Conservation (phyloP, 2,329 filamentous ascomycete species). For the Diaporthe longicolla region DNA sequence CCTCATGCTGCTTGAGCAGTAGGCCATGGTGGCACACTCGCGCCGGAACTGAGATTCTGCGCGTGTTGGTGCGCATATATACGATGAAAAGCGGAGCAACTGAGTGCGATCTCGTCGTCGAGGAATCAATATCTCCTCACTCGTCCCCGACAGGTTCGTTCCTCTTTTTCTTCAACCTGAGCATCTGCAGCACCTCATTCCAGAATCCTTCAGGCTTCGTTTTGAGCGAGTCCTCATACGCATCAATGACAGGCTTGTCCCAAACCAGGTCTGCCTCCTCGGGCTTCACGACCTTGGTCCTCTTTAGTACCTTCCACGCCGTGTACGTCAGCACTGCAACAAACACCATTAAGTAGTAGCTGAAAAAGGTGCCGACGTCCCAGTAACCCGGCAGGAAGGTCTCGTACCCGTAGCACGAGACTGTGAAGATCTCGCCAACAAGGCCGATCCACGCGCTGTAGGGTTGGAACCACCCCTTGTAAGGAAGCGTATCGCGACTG, state of each 20-base stretch:
- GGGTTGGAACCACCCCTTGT: constrained; percentile 72
- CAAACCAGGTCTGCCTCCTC: constrained; percentile 53
- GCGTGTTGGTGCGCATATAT: neutral
- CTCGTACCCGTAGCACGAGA: constrained; percentile 69
- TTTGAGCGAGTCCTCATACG: constrained; percentile 67
- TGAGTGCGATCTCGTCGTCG: too few relatives aligned
- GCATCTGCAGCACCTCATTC: constrained; percentile 64
- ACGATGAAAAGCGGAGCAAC: neutral
- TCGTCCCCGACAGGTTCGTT: constrained; percentile 31
- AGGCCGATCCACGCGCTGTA: constrained; percentile 67
- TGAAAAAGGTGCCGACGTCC: constrained; percentile 53
- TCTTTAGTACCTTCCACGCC: constrained; percentile 75
- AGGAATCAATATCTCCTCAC: neutral
- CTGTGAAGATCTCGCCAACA: constrained; percentile 58
- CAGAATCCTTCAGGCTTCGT: constrained; percentile 67
- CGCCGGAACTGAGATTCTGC: constrained; percentile 17
- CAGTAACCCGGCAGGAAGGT: constrained; percentile 48
- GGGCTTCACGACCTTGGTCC: constrained; percentile 67
- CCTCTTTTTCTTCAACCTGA: constrained; percentile 54
- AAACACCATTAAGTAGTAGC: constrained; percentile 70
- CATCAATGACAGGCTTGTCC: constrained; percentile 47
- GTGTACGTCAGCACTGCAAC: constrained; percentile 66
- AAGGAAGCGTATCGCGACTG: constrained; percentile 67
- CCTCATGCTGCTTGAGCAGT: neutral
- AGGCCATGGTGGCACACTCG: constrained; percentile 11